Evolutionary conservation across 257 asterid species (phyloP).

Genomic region (Capsicum chinense): DNA sequence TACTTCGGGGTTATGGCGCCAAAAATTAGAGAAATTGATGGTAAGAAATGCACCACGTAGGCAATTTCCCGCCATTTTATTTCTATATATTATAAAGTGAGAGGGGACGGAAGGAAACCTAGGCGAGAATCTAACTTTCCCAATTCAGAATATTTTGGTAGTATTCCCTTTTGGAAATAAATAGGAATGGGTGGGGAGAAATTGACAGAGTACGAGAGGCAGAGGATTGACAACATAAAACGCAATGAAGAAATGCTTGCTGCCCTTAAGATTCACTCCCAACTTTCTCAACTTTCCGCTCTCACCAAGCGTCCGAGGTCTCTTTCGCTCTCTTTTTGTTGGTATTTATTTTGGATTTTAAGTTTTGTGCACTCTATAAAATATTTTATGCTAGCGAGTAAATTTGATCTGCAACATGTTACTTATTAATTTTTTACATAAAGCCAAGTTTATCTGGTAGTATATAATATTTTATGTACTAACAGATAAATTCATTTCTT

Average conservation of each 20-base stretch:
- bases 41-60: slow-evolving; percentile 20
- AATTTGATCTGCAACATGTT: too few relatives aligned
- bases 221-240: slow-evolving; percentile 80
- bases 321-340: background rate
- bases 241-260: slow-evolving; percentile 81
- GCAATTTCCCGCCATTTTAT: slow-evolving; percentile 16
- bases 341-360: background rate
- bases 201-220: slow-evolving; percentile 77
- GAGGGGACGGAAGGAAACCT: background rate
- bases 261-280: slow-evolving; percentile 75
- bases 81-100: background rate
- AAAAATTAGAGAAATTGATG: background rate
- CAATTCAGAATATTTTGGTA: background rate
- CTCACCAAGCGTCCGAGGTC: slow-evolving; percentile 64
- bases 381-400: too few relatives aligned
- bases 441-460: too few relatives aligned
- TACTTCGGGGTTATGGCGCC: slow-evolving; percentile 24
- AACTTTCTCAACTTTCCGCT: slow-evolving; percentile 53
- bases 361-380: too few relatives aligned
- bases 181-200: slow-evolving; percentile 47
- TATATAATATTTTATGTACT: too few relatives aligned
- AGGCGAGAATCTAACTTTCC: background rate
- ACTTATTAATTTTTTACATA: too few relatives aligned
- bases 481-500: too few relatives aligned
- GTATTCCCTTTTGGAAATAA: background rate